Percentiles rank a stretch among this genome's conserved stretches.
phyloP scores from a whole-genome alignment of 495 filamentous ascomycete genomes.

The Xanthoparmelia taractica region DNA sequence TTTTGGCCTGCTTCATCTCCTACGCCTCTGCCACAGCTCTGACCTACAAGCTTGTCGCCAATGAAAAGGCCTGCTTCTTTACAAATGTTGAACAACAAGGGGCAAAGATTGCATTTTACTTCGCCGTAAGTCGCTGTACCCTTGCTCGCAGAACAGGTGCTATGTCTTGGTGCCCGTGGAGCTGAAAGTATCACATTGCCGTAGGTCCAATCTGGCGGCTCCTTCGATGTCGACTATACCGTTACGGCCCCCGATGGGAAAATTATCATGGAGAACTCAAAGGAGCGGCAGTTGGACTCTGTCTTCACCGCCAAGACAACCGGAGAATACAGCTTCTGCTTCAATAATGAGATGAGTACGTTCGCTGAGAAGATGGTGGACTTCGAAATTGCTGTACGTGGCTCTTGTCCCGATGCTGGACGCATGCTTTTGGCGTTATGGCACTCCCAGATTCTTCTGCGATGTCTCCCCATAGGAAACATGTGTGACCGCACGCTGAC shows the following conservation, averaged over 20 bases:
- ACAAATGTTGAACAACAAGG: slow-evolving; percentile 63
- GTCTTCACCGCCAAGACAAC: slow-evolving; percentile 90
- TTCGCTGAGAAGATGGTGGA: slow-evolving; percentile 98
- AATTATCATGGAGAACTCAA: slow-evolving; percentile 75
- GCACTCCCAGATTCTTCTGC: background rate
- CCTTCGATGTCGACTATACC: slow-evolving; percentile 90
- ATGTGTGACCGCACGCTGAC: background rate
- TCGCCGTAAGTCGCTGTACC: slow-evolving; percentile 62
- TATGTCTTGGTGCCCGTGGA: background rate
- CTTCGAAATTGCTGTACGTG: slow-evolving; percentile 89
- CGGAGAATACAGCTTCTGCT: slow-evolving; percentile 97
- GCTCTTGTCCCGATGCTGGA: slow-evolving; percentile 1
- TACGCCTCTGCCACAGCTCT: slow-evolving; percentile 69
- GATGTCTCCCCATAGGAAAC: background rate
- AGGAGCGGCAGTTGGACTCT: slow-evolving; percentile 95
- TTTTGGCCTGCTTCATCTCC: slow-evolving; percentile 12
- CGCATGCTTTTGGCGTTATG: background rate
- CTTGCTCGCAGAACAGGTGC: background rate
- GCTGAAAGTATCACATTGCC: background rate
- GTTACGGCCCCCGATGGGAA: slow-evolving; percentile 78
- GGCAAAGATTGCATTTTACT: slow-evolving; percentile 95
- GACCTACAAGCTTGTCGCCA: slow-evolving; percentile 82
- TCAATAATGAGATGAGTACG: slow-evolving; percentile 97
- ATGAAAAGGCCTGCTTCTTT: slow-evolving; percentile 96
- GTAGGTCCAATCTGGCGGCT: slow-evolving; percentile 91